These are phyloP conservation scores for Tetrapisispora taiwanensis DNA, from an alignment of 805 yeast species.

Conservation along the genomic window DNA sequence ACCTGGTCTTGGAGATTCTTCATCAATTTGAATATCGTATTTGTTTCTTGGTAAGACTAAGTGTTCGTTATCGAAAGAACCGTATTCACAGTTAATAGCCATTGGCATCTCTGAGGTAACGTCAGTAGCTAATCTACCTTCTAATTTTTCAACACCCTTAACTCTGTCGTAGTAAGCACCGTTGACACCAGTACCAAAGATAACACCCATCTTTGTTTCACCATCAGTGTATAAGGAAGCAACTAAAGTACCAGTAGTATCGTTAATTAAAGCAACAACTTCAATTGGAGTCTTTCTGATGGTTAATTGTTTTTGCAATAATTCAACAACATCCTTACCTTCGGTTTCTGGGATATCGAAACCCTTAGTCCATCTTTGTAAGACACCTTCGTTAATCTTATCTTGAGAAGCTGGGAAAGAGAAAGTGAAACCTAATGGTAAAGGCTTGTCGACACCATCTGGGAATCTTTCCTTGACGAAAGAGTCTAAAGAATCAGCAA, in stretches of 20 bases:
- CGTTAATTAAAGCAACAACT: constrained; percentile 89
- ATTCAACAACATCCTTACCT: constrained; percentile 87
- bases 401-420: constrained; percentile 81
- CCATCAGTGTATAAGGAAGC: constrained; percentile 91
- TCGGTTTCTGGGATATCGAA: constrained; percentile 89
- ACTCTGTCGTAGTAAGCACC: constrained; percentile 88
- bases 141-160: constrained; percentile 67
- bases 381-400: constrained; percentile 73
- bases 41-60: constrained; percentile 76
- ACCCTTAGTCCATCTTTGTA: constrained; percentile 97
- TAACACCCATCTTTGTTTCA: constrained; percentile 84
- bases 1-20: constrained; percentile 87
- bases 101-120: constrained; percentile 56
- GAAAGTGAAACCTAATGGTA: constrained; percentile 91
- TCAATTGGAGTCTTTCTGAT: constrained; percentile 61
- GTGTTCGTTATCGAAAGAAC: constrained; percentile 93
- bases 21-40: constrained; percentile 73
- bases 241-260: constrained; percentile 93
- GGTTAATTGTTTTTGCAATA: constrained; percentile 70
- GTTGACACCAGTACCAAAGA: constrained; percentile 95
- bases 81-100: constrained; percentile 98
- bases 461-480: constrained; percentile 64
- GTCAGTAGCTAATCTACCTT: constrained; percentile 57
- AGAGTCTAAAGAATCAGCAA: constrained; percentile 67
- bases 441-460: constrained; percentile 47